phyloP scores from a whole-genome alignment of 805 yeast species.

The Kluyveromyces wickerhamii region DNA sequence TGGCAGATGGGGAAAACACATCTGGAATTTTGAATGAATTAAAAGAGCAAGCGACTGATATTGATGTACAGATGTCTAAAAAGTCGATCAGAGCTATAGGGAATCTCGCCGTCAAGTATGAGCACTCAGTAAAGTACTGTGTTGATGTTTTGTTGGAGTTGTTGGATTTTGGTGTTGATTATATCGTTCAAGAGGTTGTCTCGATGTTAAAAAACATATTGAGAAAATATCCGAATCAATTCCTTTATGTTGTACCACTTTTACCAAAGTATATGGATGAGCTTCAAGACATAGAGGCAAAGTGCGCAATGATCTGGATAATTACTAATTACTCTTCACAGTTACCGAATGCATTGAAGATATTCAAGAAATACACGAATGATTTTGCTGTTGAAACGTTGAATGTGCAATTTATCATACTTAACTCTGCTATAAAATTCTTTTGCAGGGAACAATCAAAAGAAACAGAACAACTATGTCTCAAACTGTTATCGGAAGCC shows the following conservation, averaged over 20 bases:
- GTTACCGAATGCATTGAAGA: constrained; percentile 28
- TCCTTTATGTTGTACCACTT: constrained; percentile 36
- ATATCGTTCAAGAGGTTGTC: constrained; percentile 72
- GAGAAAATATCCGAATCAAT: constrained; percentile 62
- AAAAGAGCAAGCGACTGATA: constrained; percentile 80
- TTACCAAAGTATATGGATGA: constrained; percentile 39
- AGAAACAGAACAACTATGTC: constrained; percentile 47
- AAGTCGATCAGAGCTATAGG: constrained; percentile 88
- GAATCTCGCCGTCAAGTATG: constrained; percentile 70
- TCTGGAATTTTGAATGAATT: constrained; percentile 61
- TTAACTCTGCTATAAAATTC: constrained; percentile 68
- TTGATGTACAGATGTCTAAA: constrained; percentile 78
- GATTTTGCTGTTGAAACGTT: constrained; percentile 51
- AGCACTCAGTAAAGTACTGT: constrained; percentile 50
- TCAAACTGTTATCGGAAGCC: constrained; percentile 53
- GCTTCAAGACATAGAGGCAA: constrained; percentile 72
- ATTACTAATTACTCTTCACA: constrained; percentile 59
- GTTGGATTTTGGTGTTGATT: constrained; percentile 56
- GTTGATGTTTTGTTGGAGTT: constrained; percentile 54
- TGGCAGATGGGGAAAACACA: constrained; percentile 61
- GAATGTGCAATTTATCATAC: constrained; percentile 64
- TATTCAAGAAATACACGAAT: constrained; percentile 31
- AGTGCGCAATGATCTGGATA: constrained; percentile 75
- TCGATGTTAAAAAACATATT: constrained; percentile 70
- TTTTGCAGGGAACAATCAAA: constrained; percentile 49